Evolutionary conservation across 2,329 filamentous ascomycete genomes (phyloP).

Genomic region (Verticillium nubilum): DNA sequence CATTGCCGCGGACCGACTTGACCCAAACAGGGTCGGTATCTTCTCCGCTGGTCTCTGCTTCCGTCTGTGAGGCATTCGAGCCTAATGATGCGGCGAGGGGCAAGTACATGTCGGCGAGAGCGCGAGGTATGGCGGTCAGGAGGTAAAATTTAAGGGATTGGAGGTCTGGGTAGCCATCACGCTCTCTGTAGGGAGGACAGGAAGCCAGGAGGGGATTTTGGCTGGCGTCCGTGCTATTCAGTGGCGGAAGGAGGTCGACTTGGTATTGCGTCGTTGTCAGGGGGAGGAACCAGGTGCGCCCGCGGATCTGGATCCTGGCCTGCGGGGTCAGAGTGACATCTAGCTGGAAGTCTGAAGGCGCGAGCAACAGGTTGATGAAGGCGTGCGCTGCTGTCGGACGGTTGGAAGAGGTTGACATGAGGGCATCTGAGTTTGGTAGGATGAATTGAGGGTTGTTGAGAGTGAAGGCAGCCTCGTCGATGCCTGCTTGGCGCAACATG

Average conservation of each 20-base stretch:
- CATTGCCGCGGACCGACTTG: slow-evolving; percentile 24
- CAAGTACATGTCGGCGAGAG: slow-evolving; percentile 30
- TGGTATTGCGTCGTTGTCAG: slow-evolving; percentile 39
- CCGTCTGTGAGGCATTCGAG: not conserved
- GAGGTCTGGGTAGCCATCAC: slow-evolving; percentile 38
- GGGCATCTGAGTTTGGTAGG: slow-evolving; percentile 18
- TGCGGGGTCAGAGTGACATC: slow-evolving; percentile 40
- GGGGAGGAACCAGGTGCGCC: slow-evolving; percentile 37
- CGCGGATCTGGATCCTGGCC: slow-evolving; percentile 34
- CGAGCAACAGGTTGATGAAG: slow-evolving; percentile 37
- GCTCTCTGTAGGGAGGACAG: slow-evolving; percentile 37
- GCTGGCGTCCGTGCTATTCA: slow-evolving; percentile 6
- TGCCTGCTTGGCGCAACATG: slow-evolving; percentile 39
- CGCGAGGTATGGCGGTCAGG: slow-evolving; percentile 33
- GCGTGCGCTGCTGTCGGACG: slow-evolving; percentile 35
- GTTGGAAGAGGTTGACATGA: slow-evolving; percentile 23
- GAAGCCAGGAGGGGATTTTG: slow-evolving; percentile 26
- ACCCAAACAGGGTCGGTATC: slow-evolving; percentile 16
- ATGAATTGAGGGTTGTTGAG: slow-evolving; percentile 31
- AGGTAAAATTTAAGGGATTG: slow-evolving; percentile 41
- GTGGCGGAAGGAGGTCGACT: slow-evolving; percentile 29
- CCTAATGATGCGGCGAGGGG: slow-evolving; percentile 10
- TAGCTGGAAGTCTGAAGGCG: slow-evolving; percentile 33
- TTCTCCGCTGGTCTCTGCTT: not conserved
- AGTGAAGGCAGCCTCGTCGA: slow-evolving; percentile 34